Percentiles rank a stretch among this genome's conserved stretches.
Conservation (phyloP, 2,329 filamentous ascomycete species). For the Delphinella strobiligena region DNA sequence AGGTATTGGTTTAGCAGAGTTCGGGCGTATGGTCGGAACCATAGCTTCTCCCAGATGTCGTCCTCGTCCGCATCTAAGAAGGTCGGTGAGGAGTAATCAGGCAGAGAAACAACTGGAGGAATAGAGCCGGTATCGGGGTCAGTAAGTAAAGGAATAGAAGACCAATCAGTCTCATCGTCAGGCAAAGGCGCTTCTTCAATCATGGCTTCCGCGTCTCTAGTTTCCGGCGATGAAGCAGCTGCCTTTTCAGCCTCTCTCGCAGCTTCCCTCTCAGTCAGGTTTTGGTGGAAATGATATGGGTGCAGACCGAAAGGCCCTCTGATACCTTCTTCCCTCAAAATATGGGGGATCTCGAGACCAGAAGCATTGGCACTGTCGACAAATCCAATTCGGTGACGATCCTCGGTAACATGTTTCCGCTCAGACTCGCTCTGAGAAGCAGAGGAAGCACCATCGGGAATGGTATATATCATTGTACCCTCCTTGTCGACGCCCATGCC, state of each 20-base stretch:
- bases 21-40: slow-evolving; percentile 6
- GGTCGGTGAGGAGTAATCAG: too few relatives aligned
- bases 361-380: background rate
- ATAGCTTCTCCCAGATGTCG: slow-evolving; percentile 4
- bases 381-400: background rate
- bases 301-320: background rate
- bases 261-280: too few relatives aligned
- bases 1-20: slow-evolving; percentile 5
- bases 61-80: slow-evolving; percentile 2
- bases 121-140: background rate
- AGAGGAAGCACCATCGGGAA: background rate
- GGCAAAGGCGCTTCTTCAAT: background rate
- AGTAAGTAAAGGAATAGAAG: background rate
- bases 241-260: too few relatives aligned
- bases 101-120: too few relatives aligned
- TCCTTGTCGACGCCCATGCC: slow-evolving; percentile 5
- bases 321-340: background rate
- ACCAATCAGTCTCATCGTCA: background rate
- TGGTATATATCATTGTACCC: slow-evolving; percentile 4
- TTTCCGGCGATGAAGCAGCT: too few relatives aligned
- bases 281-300: background rate
- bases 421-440: background rate
- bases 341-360: background rate
- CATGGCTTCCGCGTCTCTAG: background rate
- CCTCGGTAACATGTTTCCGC: too few relatives aligned